Percentiles rank a stretch among this genome's conserved stretches.
These are phyloP conservation scores for Noccaea caerulescens DNA, from an alignment of 345 rosid genomes.

Conservation along the genomic window DNA sequence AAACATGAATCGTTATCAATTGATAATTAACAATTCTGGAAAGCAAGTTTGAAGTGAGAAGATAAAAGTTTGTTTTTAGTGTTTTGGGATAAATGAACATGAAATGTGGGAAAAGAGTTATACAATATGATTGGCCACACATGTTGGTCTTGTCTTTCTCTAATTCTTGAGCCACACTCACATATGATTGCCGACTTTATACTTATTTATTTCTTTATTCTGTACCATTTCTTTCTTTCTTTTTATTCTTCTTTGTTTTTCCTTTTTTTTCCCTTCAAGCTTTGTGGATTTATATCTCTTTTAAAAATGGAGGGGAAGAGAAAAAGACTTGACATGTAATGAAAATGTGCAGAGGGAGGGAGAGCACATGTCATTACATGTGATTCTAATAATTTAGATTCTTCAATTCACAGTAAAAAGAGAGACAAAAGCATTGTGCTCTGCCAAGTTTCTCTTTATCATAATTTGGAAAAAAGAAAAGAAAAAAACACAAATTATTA, in stretches of 20 bases:
- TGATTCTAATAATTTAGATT: slow-evolving; percentile 48
- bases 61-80: slow-evolving; percentile 27
- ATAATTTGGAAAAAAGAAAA: neutral
- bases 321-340: slow-evolving; percentile 44
- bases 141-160: slow-evolving; percentile 46
- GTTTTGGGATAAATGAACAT: slow-evolving; percentile 40
- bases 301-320: slow-evolving; percentile 9
- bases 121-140: slow-evolving; percentile 43
- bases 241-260: neutral
- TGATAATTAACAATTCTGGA: slow-evolving; percentile 19
- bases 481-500: slow-evolving; percentile 1
- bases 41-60: slow-evolving; percentile 17
- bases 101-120: slow-evolving; percentile 35
- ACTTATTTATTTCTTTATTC: neutral
- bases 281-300: slow-evolving; percentile 17
- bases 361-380: slow-evolving; percentile 49
- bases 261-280: neutral
- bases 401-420: slow-evolving; percentile 39
- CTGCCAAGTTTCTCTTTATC: slow-evolving; percentile 39
- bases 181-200: slow-evolving; percentile 41
- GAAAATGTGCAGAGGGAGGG: slow-evolving; percentile 43
- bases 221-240: slow-evolving; percentile 4
- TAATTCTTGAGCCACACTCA: slow-evolving; percentile 41
- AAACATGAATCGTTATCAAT: slow-evolving; percentile 10
- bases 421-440: slow-evolving; percentile 39